Evolutionary conservation across 768 basidiomycete species (phyloP).

Genomic region (Xanthoconium stramineum): DNA sequence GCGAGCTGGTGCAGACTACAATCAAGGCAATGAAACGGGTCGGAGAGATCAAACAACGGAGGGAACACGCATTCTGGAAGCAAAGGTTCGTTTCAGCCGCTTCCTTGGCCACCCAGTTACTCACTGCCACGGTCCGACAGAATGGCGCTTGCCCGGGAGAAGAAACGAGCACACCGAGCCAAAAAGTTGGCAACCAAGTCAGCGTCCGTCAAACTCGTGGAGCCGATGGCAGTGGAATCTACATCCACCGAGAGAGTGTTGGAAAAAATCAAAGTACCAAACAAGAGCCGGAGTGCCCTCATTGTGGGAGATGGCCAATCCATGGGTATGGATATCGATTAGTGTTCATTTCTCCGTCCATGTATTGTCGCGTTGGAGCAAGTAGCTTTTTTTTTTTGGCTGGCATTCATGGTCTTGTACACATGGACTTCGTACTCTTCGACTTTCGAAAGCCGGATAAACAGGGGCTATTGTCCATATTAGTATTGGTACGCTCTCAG

Average conservation of each 20-base stretch:
- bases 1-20: conserved; percentile 88
- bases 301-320: conserved; percentile 79
- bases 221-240: conserved; percentile 52
- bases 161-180: conserved; percentile 69
- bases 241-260: conserved; percentile 47
- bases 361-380: not conserved
- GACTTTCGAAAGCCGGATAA: not conserved
- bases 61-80: conserved; percentile 96
- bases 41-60: conserved; percentile 83
- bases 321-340: conserved; percentile 91
- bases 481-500: conserved; percentile 3
- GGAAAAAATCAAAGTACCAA: conserved; percentile 76
- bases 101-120: not conserved
- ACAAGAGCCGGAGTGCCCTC: conserved; percentile 67
- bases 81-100: conserved; percentile 54
- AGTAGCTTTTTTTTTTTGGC: not conserved
- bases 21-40: conserved; percentile 96
- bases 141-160: conserved; percentile 82
- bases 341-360: conserved; percentile 13
- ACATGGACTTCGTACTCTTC: not conserved
- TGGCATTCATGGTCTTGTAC: no score
- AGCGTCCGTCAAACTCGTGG: conserved; percentile 59
- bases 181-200: conserved; percentile 55
- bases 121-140: conserved; percentile 37
- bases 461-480: conserved; percentile 23